phyloP scores from a whole-genome alignment of 2,329 filamentous ascomycete species.

The Xylariales sp. region DNA sequence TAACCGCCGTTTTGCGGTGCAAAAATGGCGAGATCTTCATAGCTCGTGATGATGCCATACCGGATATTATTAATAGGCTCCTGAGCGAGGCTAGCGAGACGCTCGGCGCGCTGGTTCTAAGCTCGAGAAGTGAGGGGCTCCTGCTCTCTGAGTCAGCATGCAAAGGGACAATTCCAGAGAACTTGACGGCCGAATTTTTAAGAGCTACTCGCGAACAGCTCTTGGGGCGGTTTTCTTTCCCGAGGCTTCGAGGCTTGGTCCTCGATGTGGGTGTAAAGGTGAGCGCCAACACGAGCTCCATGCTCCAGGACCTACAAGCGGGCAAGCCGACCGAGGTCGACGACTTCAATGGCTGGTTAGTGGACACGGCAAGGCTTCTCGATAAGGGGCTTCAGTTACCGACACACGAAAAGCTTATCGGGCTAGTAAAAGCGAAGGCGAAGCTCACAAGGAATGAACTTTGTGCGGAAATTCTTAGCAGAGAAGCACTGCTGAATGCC shows the following conservation, averaged over 20 bases:
- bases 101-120: constrained; percentile 74
- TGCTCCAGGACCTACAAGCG: constrained; percentile 68
- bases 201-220: constrained; percentile 57
- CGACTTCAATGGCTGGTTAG: constrained; percentile 68
- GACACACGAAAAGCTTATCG: constrained; percentile 56
- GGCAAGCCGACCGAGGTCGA: constrained; percentile 53
- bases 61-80: constrained; percentile 73
- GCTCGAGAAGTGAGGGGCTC: constrained; percentile 61
- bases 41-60: constrained; percentile 62
- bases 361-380: constrained; percentile 58
- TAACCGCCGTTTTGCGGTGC: constrained; percentile 82
- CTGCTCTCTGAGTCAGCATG: constrained; percentile 42
- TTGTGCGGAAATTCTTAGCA: constrained; percentile 22
- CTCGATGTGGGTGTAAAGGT: constrained; percentile 61
- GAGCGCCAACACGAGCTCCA: constrained; percentile 67
- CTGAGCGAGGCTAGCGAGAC: constrained; percentile 80
- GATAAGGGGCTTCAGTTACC: constrained; percentile 50
- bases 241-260: constrained; percentile 58
- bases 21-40: constrained; percentile 82
- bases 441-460: constrained; percentile 53
- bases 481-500: not conserved
- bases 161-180: constrained; percentile 7
- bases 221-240: constrained; percentile 58
- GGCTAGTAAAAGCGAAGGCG: constrained; percentile 55
- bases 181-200: constrained; percentile 10